Percentiles rank a stretch among this genome's conserved stretches.
phyloP scores from a whole-genome alignment of 1,139 yeast genomes.

The Kodamaea plutei region DNA sequence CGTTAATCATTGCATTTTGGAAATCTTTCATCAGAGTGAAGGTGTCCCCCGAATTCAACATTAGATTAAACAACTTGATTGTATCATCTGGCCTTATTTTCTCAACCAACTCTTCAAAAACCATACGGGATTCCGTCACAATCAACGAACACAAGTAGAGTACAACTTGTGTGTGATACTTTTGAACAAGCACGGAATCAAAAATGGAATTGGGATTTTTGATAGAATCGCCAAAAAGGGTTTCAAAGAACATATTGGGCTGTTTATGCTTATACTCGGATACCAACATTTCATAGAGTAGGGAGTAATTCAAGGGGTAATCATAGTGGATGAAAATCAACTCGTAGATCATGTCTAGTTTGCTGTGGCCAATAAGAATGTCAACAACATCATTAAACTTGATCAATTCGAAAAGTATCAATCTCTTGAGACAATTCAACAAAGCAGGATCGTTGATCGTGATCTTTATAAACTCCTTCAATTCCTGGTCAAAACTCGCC shows the following conservation, averaged over 20 bases:
- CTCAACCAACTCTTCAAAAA: slow-evolving; percentile 22
- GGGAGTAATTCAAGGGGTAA: no score
- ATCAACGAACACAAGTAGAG: slow-evolving; percentile 18
- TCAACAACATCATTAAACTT: background rate
- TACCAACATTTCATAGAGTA: slow-evolving; percentile 3
- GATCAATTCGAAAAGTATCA: background rate
- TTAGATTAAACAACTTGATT: slow-evolving; percentile 21
- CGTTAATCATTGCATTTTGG: slow-evolving; percentile 27
- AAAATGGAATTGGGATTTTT: slow-evolving; percentile 8
- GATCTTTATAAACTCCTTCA: slow-evolving; percentile 9
- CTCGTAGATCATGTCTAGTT: no score
- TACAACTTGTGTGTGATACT: slow-evolving; percentile 5
- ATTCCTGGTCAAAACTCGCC: background rate
- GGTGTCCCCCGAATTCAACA: slow-evolving; percentile 9
- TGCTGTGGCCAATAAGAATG: background rate
- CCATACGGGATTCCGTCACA: slow-evolving; percentile 18
- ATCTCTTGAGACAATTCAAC: background rate
- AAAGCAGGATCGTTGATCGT: background rate
- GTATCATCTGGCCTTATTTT: slow-evolving; percentile 19
- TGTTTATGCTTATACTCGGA: slow-evolving; percentile 3
- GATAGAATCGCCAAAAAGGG: slow-evolving; percentile 11
- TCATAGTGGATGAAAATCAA: slow-evolving; percentile 2
- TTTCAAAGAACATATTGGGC: slow-evolving; percentile 6
- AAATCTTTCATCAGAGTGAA: slow-evolving; percentile 17
- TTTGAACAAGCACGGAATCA: slow-evolving; percentile 10